Evolutionary conservation across 495 filamentous ascomycete species (phyloP).

Genomic region (Cercophora scortea): DNA sequence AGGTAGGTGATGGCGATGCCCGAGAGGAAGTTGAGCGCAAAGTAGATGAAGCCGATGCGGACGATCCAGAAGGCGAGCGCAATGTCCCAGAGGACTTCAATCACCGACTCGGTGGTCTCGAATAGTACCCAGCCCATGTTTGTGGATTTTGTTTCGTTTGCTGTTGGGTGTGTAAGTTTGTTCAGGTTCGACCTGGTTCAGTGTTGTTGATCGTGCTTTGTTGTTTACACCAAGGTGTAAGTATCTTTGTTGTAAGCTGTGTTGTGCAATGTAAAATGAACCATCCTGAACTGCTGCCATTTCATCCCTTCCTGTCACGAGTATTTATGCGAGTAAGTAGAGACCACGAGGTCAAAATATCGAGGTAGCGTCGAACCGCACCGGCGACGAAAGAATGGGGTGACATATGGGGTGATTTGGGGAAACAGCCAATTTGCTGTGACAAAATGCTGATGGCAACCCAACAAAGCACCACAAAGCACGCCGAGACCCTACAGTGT

Average conservation of each 20-base stretch:
- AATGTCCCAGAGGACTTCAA: constrained; percentile 29
- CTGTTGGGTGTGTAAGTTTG: not conserved
- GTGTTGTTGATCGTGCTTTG: not conserved
- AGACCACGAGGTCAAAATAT: not conserved
- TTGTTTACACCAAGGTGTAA: not conserved
- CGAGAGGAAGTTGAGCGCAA: constrained; percentile 9
- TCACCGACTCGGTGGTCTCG: constrained; percentile 19
- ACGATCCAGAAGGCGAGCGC: constrained; percentile 23
- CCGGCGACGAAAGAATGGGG: no score
- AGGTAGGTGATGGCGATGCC: constrained; percentile 2
- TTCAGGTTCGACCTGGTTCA: not conserved
- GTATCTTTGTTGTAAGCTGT: not conserved
- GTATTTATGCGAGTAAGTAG: not conserved
- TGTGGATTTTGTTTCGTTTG: not conserved
- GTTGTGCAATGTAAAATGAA: not conserved
- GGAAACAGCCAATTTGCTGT: no score
- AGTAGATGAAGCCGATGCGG: constrained; percentile 19
- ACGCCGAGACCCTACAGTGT: no score
- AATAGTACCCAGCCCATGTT: constrained; percentile 11
- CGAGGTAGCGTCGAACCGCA: not conserved
- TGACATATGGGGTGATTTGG: no score
- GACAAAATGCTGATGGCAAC: no score
- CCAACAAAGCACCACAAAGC: no score
- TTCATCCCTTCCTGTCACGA: no score
- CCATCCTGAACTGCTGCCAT: no score